These are phyloP conservation scores for Cutaneotrichosporon sp. DNA, from an alignment of 1,284 basidiomycete genomes.

Conservation along the genomic window DNA sequence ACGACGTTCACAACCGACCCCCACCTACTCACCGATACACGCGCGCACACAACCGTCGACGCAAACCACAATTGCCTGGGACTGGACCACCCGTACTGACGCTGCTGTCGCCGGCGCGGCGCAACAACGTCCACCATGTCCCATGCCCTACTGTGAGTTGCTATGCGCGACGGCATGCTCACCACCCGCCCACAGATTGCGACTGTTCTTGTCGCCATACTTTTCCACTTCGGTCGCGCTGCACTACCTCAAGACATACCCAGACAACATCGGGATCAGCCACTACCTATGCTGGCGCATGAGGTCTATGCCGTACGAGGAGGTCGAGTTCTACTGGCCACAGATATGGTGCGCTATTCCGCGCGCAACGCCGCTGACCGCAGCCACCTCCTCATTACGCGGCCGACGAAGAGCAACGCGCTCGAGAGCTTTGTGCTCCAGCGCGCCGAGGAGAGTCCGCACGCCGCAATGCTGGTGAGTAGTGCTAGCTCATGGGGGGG, in stretches of 20 bases:
- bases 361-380: not conserved
- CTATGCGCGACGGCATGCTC: not conserved
- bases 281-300: constrained; percentile 87
- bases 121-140: constrained; percentile 23
- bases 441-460: constrained; percentile 78
- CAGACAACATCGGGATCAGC: constrained; percentile 90
- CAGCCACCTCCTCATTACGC: constrained; percentile 86
- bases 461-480: constrained; percentile 87
- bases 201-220: constrained; percentile 84
- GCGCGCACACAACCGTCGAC: not conserved
- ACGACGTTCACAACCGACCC: too few relatives aligned
- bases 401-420: constrained; percentile 80
- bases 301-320: constrained; percentile 66
- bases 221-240: constrained; percentile 88
- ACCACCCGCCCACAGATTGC: constrained; percentile 51
- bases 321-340: constrained; percentile 91
- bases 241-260: constrained; percentile 78
- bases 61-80: too few relatives aligned
- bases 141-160: constrained; percentile 31
- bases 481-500: not conserved
- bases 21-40: not conserved
- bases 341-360: constrained; percentile 72
- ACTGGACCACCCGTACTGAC: not conserved
- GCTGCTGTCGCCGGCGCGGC: not conserved
- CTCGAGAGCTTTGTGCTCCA: constrained; percentile 87